Conservation (phyloP, 192 early-diverging fungal genomes). For the Backusella australiensis region DNA sequence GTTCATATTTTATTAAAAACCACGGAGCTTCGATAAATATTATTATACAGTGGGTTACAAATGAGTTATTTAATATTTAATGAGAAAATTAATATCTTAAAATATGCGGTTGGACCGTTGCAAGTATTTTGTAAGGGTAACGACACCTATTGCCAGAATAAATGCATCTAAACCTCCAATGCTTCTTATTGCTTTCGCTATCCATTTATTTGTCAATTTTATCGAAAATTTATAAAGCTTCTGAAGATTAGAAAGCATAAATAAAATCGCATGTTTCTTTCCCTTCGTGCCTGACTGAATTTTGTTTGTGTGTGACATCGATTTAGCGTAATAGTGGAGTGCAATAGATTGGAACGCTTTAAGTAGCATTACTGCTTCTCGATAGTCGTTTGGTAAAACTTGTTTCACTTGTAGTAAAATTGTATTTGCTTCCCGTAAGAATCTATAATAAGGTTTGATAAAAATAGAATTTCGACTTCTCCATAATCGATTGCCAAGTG, state of each 20-base stretch:
- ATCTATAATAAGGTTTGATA: background rate
- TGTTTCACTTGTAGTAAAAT: background rate
- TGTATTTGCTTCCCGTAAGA: background rate
- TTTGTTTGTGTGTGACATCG: background rate
- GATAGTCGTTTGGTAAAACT: background rate
- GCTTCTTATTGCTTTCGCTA: background rate
- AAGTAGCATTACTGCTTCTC: background rate
- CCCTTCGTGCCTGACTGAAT: background rate
- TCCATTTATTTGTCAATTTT: background rate
- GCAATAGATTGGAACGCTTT: background rate
- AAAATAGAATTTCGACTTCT: background rate
- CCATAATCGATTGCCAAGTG: background rate
- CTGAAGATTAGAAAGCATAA: background rate
- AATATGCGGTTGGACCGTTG: slow-evolving; percentile 5
- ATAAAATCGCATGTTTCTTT: background rate
- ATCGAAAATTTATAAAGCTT: background rate
- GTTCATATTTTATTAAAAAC: background rate
- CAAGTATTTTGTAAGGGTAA: background rate
- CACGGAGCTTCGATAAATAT: background rate
- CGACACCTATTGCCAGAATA: background rate
- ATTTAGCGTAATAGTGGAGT: background rate
- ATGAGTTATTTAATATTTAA: background rate
- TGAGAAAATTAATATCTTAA: background rate
- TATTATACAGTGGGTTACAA: background rate
- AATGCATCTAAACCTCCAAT: slow-evolving; percentile 1